Percentiles rank a stretch among this genome's conserved stretches.
Evolutionary conservation across 345 rosid species (phyloP).

Genomic region (Reutealis trisperma): DNA sequence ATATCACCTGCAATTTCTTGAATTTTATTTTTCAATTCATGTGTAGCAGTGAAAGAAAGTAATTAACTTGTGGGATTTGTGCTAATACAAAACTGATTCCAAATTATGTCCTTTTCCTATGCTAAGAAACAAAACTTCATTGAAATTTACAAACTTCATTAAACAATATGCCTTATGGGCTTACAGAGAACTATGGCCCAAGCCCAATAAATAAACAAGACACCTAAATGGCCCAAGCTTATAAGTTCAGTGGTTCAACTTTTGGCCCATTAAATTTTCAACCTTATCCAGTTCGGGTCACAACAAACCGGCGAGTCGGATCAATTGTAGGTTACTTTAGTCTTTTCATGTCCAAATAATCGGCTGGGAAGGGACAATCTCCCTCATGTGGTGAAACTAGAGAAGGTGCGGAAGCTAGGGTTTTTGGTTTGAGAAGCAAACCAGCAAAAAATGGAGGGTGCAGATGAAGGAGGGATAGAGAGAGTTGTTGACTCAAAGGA

Average conservation of each 20-base stretch:
- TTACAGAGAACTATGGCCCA: too few species aligned
- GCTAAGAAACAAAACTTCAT: too few species aligned
- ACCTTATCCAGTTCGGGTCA: neutral
- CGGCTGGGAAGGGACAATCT: neutral
- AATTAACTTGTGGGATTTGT: neutral
- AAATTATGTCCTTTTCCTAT: neutral
- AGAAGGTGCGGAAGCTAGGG: slow-evolving; percentile 28
- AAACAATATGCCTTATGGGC: too few species aligned
- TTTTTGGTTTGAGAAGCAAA: neutral
- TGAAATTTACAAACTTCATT: too few species aligned
- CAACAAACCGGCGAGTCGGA: neutral
- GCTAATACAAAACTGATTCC: neutral
- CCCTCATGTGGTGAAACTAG: too few species aligned
- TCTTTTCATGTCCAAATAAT: neutral
- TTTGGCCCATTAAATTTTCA: neutral
- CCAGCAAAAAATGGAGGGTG: slow-evolving; percentile 59
- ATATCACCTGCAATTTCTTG: neutral
- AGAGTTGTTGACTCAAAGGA: slow-evolving; percentile 80
- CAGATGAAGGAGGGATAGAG: slow-evolving; percentile 64
- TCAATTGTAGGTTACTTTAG: neutral
- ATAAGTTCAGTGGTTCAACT: too few species aligned
- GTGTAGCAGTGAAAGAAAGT: neutral
- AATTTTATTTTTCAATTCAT: too few species aligned
- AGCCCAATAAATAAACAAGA: too few species aligned
- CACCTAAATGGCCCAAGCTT: too few species aligned